Evolutionary conservation across 106 monocot genomes (phyloP).

Genomic region (Acanthochlamys bracteata): DNA sequence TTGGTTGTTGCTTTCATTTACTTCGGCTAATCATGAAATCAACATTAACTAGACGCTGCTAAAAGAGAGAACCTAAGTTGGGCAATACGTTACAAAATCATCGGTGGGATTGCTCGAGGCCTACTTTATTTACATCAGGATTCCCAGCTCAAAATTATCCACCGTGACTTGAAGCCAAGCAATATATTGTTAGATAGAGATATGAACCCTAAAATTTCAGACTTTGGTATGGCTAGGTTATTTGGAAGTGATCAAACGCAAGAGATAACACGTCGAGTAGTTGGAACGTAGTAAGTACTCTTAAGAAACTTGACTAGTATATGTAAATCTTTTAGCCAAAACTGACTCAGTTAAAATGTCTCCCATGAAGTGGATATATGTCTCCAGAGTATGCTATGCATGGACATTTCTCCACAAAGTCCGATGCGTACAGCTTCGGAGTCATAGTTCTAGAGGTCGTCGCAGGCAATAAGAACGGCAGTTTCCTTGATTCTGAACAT

Average conservation of each 20-base stretch:
- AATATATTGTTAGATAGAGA: conserved; percentile 8
- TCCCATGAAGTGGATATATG: conserved; percentile 10
- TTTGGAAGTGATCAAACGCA: conserved; percentile 1
- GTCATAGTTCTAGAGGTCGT: conserved; percentile 10
- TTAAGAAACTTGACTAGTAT: too few species aligned
- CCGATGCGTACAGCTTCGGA: conserved; percentile 9
- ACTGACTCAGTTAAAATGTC: too few species aligned
- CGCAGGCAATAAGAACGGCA: conserved; percentile 4
- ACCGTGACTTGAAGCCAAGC: conserved; percentile 10
- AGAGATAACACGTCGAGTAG: background rate
- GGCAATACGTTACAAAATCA: conserved; percentile 8
- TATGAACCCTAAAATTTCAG: conserved; percentile 13
- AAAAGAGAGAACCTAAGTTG: conserved; percentile 2
- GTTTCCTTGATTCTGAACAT: background rate
- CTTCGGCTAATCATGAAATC: background rate
- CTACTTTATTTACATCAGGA: conserved; percentile 8
- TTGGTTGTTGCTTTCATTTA: background rate
- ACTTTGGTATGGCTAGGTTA: conserved; percentile 12
- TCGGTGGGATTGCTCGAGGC: conserved; percentile 10
- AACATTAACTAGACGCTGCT: background rate
- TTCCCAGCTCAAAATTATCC: conserved; percentile 5
- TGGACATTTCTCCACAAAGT: conserved; percentile 2
- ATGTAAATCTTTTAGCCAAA: too few species aligned
- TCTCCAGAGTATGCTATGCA: conserved; percentile 11
- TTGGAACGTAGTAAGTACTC: conserved; percentile 13